These are phyloP conservation scores for Beta vulgaris DNA, from an alignment of 148 eudicot species.

Conservation along the genomic window DNA sequence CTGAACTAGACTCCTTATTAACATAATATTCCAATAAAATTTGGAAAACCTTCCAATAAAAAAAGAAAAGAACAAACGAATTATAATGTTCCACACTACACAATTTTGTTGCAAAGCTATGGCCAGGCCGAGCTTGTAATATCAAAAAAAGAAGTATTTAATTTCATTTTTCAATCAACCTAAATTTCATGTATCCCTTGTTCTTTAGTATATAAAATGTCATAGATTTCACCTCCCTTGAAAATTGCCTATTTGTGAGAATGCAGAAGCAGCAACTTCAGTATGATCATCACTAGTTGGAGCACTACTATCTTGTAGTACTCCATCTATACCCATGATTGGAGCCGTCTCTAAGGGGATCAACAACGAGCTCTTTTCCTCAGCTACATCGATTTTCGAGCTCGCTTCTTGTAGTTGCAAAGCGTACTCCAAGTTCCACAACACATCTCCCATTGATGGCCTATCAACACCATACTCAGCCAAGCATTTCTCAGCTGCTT, in stretches of 20 bases:
- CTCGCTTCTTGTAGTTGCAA: slow-evolving; percentile 60
- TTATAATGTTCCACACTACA: no score
- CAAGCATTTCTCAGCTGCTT: slow-evolving; percentile 69
- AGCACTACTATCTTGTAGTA: slow-evolving; percentile 8
- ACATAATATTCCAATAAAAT: no score
- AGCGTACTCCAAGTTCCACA: slow-evolving; percentile 68
- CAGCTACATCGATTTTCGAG: slow-evolving; percentile 28
- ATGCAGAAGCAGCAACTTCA: slow-evolving; percentile 38
- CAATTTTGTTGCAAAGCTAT: no score
- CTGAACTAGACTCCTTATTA: no score
- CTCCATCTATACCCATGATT: slow-evolving; percentile 4
- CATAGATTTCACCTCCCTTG: slow-evolving; percentile 44
- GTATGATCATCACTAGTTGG: slow-evolving; percentile 36
- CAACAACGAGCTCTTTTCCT: slow-evolving; percentile 38
- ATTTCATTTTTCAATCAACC: no score
- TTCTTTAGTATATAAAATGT: slow-evolving; percentile 2
- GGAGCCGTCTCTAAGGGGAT: slow-evolving; percentile 38
- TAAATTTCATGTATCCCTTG: no score
- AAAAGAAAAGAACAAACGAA: no score
- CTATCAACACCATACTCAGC: slow-evolving; percentile 61
- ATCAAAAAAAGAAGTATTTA: no score
- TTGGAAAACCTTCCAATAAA: not conserved
- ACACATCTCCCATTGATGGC: slow-evolving; percentile 69
- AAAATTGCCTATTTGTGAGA: slow-evolving; percentile 39
- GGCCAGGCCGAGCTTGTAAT: no score